phyloP scores from a whole-genome alignment of 345 rosid genomes.

The Combretum micranthum region DNA sequence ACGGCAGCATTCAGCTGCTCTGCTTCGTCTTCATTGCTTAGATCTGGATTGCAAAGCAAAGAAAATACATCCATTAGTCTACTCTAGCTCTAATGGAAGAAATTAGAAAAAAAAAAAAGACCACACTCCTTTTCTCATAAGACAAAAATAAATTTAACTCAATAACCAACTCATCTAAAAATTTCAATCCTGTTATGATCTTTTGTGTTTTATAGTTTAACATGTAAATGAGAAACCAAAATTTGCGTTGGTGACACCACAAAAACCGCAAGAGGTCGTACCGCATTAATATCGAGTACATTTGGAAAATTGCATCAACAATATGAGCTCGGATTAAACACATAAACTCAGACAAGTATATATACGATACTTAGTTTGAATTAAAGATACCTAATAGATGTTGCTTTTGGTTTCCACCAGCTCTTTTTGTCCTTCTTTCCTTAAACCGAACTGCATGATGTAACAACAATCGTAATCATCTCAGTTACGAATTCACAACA shows the following conservation, averaged over 20 bases:
- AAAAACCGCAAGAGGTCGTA: too few relatives aligned
- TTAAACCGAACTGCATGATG: conserved; percentile 46
- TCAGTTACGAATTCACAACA: neutral
- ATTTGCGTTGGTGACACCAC: too few relatives aligned
- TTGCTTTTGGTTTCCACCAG: conserved; percentile 22
- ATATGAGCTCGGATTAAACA: neutral
- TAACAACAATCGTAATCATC: conserved; percentile 7
- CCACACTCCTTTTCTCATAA: neutral
- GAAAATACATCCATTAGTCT: neutral
- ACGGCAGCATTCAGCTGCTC: conserved; percentile 68
- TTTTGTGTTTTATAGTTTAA: too few relatives aligned
- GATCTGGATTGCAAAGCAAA: conserved; percentile 30
- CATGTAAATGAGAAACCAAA: too few relatives aligned
- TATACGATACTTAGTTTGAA: neutral
- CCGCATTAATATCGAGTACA: too few relatives aligned
- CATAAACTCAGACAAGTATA: neutral
- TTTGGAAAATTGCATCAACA: neutral
- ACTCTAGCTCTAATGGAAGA: too few relatives aligned
- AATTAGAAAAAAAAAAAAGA: neutral
- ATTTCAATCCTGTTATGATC: too few relatives aligned
- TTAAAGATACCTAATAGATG: conserved; percentile 31
- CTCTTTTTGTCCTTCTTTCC: conserved; percentile 29
- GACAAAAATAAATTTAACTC: too few relatives aligned
- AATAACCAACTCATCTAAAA: too few relatives aligned
- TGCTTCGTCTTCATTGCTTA: conserved; percentile 40